phyloP scores from a whole-genome alignment of 306 rosid species.

The Sicyos baderoa region DNA sequence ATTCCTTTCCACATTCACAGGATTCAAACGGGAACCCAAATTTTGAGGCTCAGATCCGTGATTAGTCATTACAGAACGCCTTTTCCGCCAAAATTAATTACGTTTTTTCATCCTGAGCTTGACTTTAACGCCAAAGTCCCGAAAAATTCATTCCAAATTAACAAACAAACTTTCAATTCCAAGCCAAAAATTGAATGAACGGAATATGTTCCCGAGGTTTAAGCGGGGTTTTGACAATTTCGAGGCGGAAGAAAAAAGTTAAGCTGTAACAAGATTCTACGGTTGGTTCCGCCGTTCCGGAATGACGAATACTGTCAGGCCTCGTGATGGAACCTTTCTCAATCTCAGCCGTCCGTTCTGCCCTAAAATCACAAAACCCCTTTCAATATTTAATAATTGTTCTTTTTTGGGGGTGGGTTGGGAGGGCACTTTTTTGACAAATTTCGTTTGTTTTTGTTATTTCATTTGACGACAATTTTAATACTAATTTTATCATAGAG shows the following conservation, averaged over 20 bases:
- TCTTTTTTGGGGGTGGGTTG: neutral
- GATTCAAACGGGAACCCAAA: neutral
- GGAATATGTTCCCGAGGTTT: slow-evolving; percentile 23
- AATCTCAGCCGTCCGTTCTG: slow-evolving; percentile 17
- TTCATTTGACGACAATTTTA: slow-evolving; percentile 13
- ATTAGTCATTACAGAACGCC: slow-evolving; percentile 1
- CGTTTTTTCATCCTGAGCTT: neutral
- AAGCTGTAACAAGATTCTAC: slow-evolving; percentile 26
- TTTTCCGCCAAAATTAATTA: neutral
- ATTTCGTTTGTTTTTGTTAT: neutral
- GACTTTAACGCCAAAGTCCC: too few relatives aligned
- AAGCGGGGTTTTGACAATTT: slow-evolving; percentile 29
- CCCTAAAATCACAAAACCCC: neutral
- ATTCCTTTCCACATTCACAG: neutral
- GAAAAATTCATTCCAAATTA: neutral
- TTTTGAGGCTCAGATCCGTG: slow-evolving; percentile 26
- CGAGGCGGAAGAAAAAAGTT: slow-evolving; percentile 25
- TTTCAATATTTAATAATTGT: slow-evolving; percentile 3
- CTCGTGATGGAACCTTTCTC: slow-evolving; percentile 14
- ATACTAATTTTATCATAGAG: neutral
- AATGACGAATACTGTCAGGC: slow-evolving; percentile 19
- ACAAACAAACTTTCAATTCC: neutral
- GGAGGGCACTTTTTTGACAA: slow-evolving; percentile 9
- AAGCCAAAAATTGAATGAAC: neutral
- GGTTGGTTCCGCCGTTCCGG: slow-evolving; percentile 32